Conservation (phyloP, 805 yeast species). For the Wickerhamiella brachini region DNA sequence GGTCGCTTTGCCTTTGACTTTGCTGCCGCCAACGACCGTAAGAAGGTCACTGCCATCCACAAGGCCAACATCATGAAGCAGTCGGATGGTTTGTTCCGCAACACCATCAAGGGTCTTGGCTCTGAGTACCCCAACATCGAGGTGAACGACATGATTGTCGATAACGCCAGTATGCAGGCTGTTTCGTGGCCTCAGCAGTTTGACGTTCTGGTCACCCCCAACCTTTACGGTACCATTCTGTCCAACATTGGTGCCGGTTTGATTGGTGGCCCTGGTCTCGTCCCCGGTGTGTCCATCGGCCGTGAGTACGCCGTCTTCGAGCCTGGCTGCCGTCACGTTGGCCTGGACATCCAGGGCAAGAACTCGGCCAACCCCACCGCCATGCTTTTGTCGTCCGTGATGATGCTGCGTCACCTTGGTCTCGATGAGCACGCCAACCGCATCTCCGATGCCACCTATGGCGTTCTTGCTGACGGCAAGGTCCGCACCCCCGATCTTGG, state of each 20-base stretch:
- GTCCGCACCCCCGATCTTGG: constrained; percentile 82
- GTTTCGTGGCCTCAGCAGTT: constrained; percentile 97
- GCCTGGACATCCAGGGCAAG: constrained; percentile 88
- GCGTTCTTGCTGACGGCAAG: constrained; percentile 79
- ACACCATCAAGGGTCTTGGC: constrained; percentile 78
- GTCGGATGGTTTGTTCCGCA: constrained; percentile 95
- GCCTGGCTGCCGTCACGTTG: constrained; percentile 99
- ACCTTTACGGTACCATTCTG: constrained; percentile 92
- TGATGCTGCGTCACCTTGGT: constrained; percentile 93
- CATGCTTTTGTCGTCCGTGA: constrained; percentile 79
- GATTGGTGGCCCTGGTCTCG: constrained; percentile 97
- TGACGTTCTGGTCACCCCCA: constrained; percentile 95
- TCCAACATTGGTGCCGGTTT: constrained; percentile 96
- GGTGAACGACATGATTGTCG: constrained; percentile 89
- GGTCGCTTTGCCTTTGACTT: constrained; percentile 96
- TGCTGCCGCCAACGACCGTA: constrained; percentile 84
- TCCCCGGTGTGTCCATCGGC: constrained; percentile 97
- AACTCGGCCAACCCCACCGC: constrained; percentile 97
- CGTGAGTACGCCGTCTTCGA: constrained; percentile 95
- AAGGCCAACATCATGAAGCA: constrained; percentile 98
- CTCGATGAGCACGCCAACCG: constrained; percentile 71
- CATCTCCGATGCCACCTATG: constrained; percentile 79
- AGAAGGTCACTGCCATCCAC: constrained; percentile 90
- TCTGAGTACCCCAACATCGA: constrained; percentile 70
- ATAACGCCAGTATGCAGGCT: constrained; percentile 98